These are phyloP conservation scores for Phytophthora tentaculata DNA, from an alignment of 352 stramenopile genomes.

Conservation along the genomic window DNA sequence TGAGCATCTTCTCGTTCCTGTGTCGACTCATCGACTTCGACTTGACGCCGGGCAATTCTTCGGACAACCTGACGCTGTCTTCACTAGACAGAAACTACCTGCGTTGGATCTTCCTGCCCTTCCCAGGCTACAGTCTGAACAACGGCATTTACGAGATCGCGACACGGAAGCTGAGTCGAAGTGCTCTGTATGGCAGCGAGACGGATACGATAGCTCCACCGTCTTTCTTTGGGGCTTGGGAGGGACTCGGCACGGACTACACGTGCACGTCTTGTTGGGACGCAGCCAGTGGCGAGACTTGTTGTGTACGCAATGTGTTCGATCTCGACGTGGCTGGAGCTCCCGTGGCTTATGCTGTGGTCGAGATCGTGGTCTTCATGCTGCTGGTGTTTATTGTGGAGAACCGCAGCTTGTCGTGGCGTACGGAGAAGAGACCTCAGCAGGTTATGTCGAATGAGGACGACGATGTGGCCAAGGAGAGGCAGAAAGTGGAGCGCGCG, in stretches of 20 bases:
- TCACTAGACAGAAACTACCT: conserved; percentile 73
- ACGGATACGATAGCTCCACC: conserved; percentile 35
- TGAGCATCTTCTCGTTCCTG: conserved; percentile 83
- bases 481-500: conserved; percentile 36
- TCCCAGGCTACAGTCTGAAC: conserved; percentile 74
- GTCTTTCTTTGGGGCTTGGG: conserved; percentile 65
- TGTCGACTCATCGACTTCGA: conserved; percentile 72
- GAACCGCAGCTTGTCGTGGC: conserved; percentile 37
- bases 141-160: conserved; percentile 76
- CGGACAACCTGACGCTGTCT: conserved; percentile 56
- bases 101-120: conserved; percentile 75
- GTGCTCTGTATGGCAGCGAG: conserved; percentile 42
- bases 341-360: conserved; percentile 52
- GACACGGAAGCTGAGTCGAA: conserved; percentile 72
- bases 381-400: conserved; percentile 54
- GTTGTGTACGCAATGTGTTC: conserved; percentile 59
- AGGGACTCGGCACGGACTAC: conserved; percentile 49
- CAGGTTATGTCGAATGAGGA: conserved; percentile 33
- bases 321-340: conserved; percentile 65
- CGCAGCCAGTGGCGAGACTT: conserved; percentile 27
- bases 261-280: conserved; percentile 66
- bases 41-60: conserved; percentile 28
- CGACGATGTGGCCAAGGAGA: conserved; percentile 54
- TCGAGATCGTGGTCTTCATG: conserved; percentile 63
- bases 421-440: conserved; percentile 19